A percentile compares a stretch with the other conserved stretches of the same genome.
These are phyloP conservation scores for Nemophila menziesii DNA, from an alignment of 257 asterid genomes.

Conservation along the genomic window DNA sequence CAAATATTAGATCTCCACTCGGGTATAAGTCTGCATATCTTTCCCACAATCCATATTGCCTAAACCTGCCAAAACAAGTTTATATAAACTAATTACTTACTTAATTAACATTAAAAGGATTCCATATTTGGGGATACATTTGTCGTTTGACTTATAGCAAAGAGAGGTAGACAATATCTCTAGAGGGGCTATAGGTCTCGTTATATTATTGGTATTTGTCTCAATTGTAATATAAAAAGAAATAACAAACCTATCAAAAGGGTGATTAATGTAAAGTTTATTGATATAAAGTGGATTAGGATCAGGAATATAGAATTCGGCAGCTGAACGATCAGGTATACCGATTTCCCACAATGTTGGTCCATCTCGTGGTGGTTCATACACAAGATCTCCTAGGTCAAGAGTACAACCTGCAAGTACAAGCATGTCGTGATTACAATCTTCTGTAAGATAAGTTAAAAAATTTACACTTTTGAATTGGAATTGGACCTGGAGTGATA, in stretches of 20 bases:
- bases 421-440: too few relatives aligned
- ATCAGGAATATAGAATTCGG: constrained; percentile 66
- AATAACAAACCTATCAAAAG: constrained; percentile 50
- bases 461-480: neutral
- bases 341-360: constrained; percentile 93
- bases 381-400: constrained; percentile 45
- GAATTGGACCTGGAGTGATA: constrained; percentile 44
- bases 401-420: constrained; percentile 28
- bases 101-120: too few relatives aligned
- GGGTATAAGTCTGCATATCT: constrained; percentile 66
- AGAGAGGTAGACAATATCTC: too few relatives aligned
- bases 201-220: too few relatives aligned
- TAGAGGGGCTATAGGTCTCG: too few relatives aligned
- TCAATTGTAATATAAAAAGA: too few relatives aligned
- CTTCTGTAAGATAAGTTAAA: too few relatives aligned
- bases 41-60: constrained; percentile 89
- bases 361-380: constrained; percentile 60
- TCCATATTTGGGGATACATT: neutral
- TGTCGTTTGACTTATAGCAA: neutral
- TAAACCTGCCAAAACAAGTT: constrained; percentile 30
- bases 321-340: constrained; percentile 79
- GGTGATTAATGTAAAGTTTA: constrained; percentile 44
- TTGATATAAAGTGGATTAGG: constrained; percentile 60
- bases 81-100: neutral
- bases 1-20: constrained; percentile 49